Evolutionary conservation across 129 eudicot genomes (phyloP), one percentile per base, ranked within the genome.

Genomic region (Flaveria ramosissima): DNA sequence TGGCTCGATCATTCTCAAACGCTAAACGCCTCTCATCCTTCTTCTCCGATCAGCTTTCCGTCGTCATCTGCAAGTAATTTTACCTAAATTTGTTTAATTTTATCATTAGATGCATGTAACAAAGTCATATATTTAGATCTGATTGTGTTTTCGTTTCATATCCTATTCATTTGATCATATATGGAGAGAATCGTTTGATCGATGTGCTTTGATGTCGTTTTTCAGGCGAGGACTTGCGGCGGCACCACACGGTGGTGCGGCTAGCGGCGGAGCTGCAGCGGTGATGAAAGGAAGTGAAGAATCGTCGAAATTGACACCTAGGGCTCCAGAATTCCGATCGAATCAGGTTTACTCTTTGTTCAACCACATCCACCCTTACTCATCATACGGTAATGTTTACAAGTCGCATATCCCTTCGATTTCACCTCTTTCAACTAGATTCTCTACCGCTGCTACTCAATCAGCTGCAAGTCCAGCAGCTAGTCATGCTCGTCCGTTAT

Each of bases 1-100:
- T 89, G 96, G 90, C 96, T 76, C 88, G 91, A 36, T 89, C 92
- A 48, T 79, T 92, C 84, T 87, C 97, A 27, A 82, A 77, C 80
- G 86, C 89, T 46, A 92, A 92, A 80, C 75, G 84, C 13, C 72
- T 92, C 83, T 85, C 92, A 2, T 79, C 96, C 50, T 83, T 89
- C 71, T 79, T 89, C 46, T 71, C 77, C 11, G 84, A 89, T 23
- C 78, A 77, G 78, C 70, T 89, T 80, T 86, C 94, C 21, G 86
- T 85, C 45, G 83, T 75, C 56, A 74, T 80, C 48, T 74, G 75
- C 62, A 80, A 74, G 84, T 80, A 74, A 80, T 53, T 53, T 70
- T 1, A 64, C 69, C 14, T 79, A 0, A 30, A 5, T 51, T 30
- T 4, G 67, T 13, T 60, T 60, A n/a, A 6, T 24, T 24, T 60